Evolutionary conservation across 768 basidiomycete species (phyloP), one percentile per base, ranked within the genome.

Genomic region (Baorangia bicolor): DNA sequence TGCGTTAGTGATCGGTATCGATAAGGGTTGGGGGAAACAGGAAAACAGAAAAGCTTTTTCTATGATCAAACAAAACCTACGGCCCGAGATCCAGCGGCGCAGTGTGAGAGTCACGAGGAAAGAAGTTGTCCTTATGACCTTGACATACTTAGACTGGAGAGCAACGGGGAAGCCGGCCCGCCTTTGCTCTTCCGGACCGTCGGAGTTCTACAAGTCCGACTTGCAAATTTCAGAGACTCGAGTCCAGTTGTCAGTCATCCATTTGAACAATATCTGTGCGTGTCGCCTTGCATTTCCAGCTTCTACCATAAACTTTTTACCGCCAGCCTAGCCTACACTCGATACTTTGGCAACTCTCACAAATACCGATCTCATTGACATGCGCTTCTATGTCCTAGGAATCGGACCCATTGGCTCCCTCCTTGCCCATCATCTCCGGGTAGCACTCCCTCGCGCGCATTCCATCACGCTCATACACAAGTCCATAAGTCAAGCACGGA

Each of bases 331-430:
- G 47, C 5, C 14, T 13, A 39, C 39, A 14, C 53, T n/a, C 44
- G 39, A 30, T 23, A 37, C 33, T 11, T 30, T 30, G 10, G 30
- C 30, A 30, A 23, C 21, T 21, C 40, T 45, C 44, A 7, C 30
- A 18, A 20, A 16, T 20, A 45, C 11, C 45, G 13, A 7, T 38
- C 25, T 28, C 48, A 11, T 42, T 28, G 16, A 27, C 45, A 63
- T 92, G 88, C 86, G 80, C 58, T 80, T 88, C 67, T 87, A 90
- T 75, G 66, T 90, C 59, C 78, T 91, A 59, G 93, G 94, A 62
- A 71, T 93, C 39, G 93, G 93, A 46, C 80, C 92, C 41, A 82
- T 96, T 58, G 95, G 95, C 51, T 83, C 84, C 28, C 83, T 98
- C 55, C 59, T 98, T 60, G 81, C 94, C 16, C 84, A 88, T 69